Conservation (phyloP, 1,284 basidiomycete species). For the Hortiboletus rubellus region DNA sequence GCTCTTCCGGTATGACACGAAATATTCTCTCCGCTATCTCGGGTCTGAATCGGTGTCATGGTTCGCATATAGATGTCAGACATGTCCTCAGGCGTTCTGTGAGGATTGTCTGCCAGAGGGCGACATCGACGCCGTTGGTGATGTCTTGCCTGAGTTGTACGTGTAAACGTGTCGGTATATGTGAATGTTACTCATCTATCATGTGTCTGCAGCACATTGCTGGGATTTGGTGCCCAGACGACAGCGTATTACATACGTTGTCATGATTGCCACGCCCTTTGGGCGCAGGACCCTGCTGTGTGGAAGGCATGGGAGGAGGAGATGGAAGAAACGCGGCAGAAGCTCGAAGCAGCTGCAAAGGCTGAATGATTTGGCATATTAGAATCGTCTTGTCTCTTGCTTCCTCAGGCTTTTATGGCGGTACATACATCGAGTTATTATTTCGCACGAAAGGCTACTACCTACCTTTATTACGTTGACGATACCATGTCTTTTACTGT, state of each 20-base stretch:
- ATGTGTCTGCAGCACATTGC: constrained; percentile 36
- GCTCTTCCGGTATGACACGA: constrained; percentile 45
- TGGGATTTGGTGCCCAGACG: constrained; percentile 39
- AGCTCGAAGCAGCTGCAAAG: constrained; percentile 21
- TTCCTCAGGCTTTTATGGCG: background rate
- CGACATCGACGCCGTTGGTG: constrained; percentile 52
- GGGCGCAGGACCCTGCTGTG: constrained; percentile 32
- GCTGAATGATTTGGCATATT: background rate
- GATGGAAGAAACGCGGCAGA: constrained; percentile 37
- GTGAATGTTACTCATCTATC: constrained; percentile 7
- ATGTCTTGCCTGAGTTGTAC: constrained; percentile 57
- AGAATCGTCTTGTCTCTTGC: background rate
- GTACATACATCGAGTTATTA: background rate
- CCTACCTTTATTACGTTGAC: background rate
- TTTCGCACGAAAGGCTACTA: background rate
- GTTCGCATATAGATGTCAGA: constrained; percentile 48
- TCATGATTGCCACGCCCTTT: constrained; percentile 43
- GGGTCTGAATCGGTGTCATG: constrained; percentile 1
- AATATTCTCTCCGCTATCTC: background rate
- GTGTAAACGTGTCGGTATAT: constrained; percentile 22
- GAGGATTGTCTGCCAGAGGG: constrained; percentile 57
- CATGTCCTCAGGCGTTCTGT: constrained; percentile 58
- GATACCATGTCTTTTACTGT: background rate
- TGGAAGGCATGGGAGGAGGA: constrained; percentile 42
- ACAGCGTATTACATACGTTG: constrained; percentile 51